Percentiles rank a stretch among this genome's conserved stretches.
Evolutionary conservation across 108 stramenopile genomes (phyloP).

Genomic region (Cyclostephanos invisitatus): DNA sequence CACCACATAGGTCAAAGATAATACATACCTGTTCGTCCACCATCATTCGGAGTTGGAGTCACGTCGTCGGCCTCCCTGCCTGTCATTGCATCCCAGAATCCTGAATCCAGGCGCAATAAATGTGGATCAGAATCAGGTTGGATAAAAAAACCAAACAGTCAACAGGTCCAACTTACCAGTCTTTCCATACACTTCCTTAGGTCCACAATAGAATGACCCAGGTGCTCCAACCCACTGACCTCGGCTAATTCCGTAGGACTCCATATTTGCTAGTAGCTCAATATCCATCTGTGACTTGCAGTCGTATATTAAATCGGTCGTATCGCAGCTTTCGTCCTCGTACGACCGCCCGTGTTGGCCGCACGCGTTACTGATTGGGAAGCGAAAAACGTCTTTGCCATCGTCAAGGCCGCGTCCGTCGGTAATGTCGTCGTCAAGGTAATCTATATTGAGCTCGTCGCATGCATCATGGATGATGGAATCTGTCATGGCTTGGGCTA

Average conservation of each 20-base stretch:
- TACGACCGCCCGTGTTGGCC: conserved; percentile 43
- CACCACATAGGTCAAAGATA: no score
- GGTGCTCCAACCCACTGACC: conserved; percentile 38
- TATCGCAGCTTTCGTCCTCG: conserved; percentile 15
- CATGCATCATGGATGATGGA: conserved; percentile 56
- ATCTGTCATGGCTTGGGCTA: conserved; percentile 57
- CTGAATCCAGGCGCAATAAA: background rate
- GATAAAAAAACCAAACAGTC: background rate
- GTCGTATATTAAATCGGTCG: conserved; percentile 31
- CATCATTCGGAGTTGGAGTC: conserved; percentile 28
- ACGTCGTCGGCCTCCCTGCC: conserved; percentile 29
- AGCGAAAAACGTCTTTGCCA: conserved; percentile 33
- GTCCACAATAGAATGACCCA: conserved; percentile 45
- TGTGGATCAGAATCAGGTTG: background rate
- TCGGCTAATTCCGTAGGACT: conserved; percentile 25
- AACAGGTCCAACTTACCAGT: conserved; percentile 10
- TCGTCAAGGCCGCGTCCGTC: conserved; percentile 45
- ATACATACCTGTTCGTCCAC: conserved; percentile 20
- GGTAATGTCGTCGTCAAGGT: conserved; percentile 24
- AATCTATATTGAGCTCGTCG: conserved; percentile 43
- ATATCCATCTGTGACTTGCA: conserved; percentile 34
- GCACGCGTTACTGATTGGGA: conserved; percentile 45
- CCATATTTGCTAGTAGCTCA: conserved; percentile 30
- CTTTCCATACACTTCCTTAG: conserved; percentile 16
- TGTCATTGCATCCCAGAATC: conserved; percentile 31